Conservation (phyloP, 345 rosid genomes). For the Mangifera indica region DNA sequence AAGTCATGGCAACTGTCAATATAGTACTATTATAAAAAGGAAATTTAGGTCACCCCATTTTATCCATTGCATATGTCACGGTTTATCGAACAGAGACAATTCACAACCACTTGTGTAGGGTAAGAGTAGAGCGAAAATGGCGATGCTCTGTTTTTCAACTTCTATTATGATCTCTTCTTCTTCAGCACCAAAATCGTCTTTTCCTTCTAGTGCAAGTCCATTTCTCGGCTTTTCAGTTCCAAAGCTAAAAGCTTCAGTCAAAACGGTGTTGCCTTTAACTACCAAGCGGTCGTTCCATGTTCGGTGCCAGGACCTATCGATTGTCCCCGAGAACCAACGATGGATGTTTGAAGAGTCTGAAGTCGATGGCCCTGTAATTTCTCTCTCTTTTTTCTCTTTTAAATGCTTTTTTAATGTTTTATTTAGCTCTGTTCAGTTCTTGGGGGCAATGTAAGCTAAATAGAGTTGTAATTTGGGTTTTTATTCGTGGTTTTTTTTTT, state of each 20-base stretch:
- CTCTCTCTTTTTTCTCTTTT: slow-evolving; percentile 2
- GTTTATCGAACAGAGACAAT: slow-evolving; percentile 4
- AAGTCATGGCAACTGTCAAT: too few species aligned
- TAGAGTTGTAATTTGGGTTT: background rate
- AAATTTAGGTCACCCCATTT: slow-evolving; percentile 11
- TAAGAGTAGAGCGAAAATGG: slow-evolving; percentile 29
- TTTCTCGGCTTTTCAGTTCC: slow-evolving; percentile 43
- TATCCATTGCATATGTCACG: slow-evolving; percentile 26
- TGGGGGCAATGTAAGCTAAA: background rate
- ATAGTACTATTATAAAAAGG: too few species aligned
- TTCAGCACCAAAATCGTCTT: slow-evolving; percentile 16
- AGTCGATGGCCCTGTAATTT: slow-evolving; percentile 61
- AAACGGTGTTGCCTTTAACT: slow-evolving; percentile 19
- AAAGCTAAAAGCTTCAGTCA: slow-evolving; percentile 31
- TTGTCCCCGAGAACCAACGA: slow-evolving; percentile 59
- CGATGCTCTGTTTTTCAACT: slow-evolving; percentile 38
- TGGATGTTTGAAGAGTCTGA: slow-evolving; percentile 78
- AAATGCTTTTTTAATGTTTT: background rate
- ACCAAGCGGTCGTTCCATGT: slow-evolving; percentile 36
- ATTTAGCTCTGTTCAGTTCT: background rate
- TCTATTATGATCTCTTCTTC: slow-evolving; percentile 34
- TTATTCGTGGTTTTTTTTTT: slow-evolving; percentile 1
- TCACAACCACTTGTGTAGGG: background rate
- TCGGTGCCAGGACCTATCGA: slow-evolving; percentile 49
- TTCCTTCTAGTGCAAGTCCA: slow-evolving; percentile 28